Evolutionary conservation across 148 eudicot genomes (phyloP), one percentile per base, ranked within the genome.

Genomic region (Gaultheria prostrata): DNA sequence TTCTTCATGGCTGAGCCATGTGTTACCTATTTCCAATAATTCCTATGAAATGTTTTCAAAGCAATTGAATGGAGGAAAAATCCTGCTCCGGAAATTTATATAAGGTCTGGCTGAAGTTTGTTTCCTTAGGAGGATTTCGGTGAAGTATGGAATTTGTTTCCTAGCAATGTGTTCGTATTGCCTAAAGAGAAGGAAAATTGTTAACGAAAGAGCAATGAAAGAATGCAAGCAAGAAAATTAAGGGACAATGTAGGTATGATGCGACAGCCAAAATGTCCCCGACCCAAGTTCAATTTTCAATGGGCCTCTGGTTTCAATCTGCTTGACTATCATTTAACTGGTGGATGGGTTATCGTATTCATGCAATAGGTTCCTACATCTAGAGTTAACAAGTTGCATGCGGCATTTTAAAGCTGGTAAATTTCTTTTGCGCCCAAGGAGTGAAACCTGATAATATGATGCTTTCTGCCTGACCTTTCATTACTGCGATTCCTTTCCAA

Each of bases 271-370:
- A 70, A 6, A 70, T 77, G 14, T 13, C 30, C 5, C 8, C 21
- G 8, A 20, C 39, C 80, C 26, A 7, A 15, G 15, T 14, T 18
- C 10, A 77, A 30, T 30, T 77, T 21, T 26, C 7, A 53, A 2
- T 50, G 45, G 76, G 59, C 26, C 69, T 81, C 69, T 81, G 20
- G 26, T 28, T 81, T 17, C n/a, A 48, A 65, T 81, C 49, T 81
- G 82, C 32, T 80, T 3, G 8, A 54, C 56, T n/a, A 43, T 46
- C n/a, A 21, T 2, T 24, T 21, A 12, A 6, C 51, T 24, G 73
- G 21, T 61, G 54, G 21, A 43, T 39, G 48, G 14, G 21, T 45
- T 43, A 21, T 24, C 13, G 0, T 20, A 24, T 15, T 24, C 26
- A 8, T 45, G 70, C 48, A 2, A 59, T 46, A 20, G 69, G 39